Base-by-base conservation (phyloP, 1,139 yeast genomes). In the Candida labiduridarum region DNA sequence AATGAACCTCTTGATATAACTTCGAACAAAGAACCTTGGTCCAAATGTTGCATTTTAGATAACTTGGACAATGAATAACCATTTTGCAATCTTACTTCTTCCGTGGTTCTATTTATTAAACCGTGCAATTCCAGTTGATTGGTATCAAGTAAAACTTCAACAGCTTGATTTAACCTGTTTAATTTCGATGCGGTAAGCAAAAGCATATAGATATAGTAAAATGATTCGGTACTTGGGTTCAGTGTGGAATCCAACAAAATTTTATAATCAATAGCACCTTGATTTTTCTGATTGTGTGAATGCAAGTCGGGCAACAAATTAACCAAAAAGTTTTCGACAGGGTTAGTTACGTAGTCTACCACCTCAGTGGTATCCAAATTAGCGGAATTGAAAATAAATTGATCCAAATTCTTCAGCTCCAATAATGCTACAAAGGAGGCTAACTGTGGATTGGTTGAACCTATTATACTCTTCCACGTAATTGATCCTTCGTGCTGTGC, bases 91-190 rank as follows among this genome's bases (percentile, higher is more conserved):
- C 83, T 82, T 8, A 84, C 80, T 55, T 87, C 94, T 49, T 84
- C 87, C 8, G 84, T 81, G 1, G 87, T 78, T 56, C 84, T 78
- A 51, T 80, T 80, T 14, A 89, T 76, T 54, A 89, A 68, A 48
- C 67, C 71, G 53, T 74, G 79, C 33, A 75, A 59, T 56, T 76
- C 80, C 64, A 67, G 75, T 55, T 72, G 79, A 56, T 65, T 65
- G 1, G 69, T 62, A n/a, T 64, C 83, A 5, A 74, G 65, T 14
- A 91, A 66, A 9, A 82, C 72, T 38, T 80, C 83, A 25, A 86
- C 69, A 1, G 89, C 84, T 44, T 80, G 82, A 19, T 84, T 83
- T 22, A 90, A 72, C 49, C 85, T 79, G 54, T 85, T 85, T 49
- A 90, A 70, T 51, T 80, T 84, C 31, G 81, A 76, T 2, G 89